Base-by-base conservation (phyloP, 257 asterid species). In the Forsythia viridissima region DNA sequence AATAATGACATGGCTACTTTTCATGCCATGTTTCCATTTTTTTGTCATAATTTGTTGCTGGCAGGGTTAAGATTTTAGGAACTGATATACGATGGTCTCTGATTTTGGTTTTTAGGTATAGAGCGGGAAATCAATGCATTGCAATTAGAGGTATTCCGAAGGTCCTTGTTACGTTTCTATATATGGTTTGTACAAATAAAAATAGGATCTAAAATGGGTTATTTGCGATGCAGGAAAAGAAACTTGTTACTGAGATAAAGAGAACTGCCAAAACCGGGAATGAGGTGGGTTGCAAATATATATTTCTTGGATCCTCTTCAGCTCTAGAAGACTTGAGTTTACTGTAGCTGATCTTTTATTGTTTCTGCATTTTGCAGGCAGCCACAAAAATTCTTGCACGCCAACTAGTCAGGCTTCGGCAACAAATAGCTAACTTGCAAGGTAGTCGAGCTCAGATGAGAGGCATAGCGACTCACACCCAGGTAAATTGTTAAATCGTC, bases 201-300 rank as follows among this genome's bases (percentile, higher is more conserved):
- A 66, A 42, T 71, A 65, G 77, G 74, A 38, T 59, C 70, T 59
- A 37, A 42, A 77, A 24, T 43, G 69, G 15, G 36, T 71, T 72
- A 38, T 76, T 83, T 21, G 42, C 80, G 78, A 76, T 82, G 78
- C 94, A 95, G 99, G 99, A 95, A 83, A 95, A 91, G 85, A 88
- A 83, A 84, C 99, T 95, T 75, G 97, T 93, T 69, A 94, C 96
- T 57, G 99, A 95, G 89, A 95, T 95, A 59, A 94, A 94, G 86
- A 94, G 84, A 86, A 91, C 96, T 66, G 99, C 99, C 43, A 95
- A 95, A 87, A 86, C 97, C n/a, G 99, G 99, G 81, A 95, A 95
- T 84, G 99, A 30, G 34, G 34, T 30, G 34, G 34, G 34, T 30
- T 30, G 34, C 34, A 1, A 30, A 51, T 72, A 10, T 71, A 30